Evolutionary conservation across 148 eudicot species (phyloP), one percentile per base, ranked within the genome.

Genomic region (Fagopyrum tataricum): DNA sequence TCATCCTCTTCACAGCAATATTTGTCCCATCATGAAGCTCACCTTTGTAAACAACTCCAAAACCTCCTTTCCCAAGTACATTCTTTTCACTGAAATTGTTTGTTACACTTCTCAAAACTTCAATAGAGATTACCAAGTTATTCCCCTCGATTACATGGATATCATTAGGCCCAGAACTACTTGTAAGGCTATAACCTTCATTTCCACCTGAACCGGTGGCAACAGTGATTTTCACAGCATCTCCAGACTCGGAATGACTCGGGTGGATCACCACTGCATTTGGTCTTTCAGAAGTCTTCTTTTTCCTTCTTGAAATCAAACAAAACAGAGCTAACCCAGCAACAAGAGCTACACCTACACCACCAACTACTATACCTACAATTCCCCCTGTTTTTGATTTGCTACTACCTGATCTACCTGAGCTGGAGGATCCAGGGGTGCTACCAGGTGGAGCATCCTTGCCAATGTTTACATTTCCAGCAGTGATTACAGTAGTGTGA

Each of bases 1-100:
- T 85, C 91, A 87, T 87, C 58, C 91, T 81, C 71, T 87, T 87
- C 4, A 88, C 91, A 11, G 87, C 91, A 66, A 88, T 84, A 31
- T 81, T 81, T 21, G 91, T 86, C 42, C 91, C 91, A 66, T 88
- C 91, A 44, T 78, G 83, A 62, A 88, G 77, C 64, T 82, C 86
- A 0, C 91, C 91, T 73, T 80, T 86, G 77, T 88, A 88, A 64
- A 88, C 91, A 7, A 81, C 81, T 24, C 91, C 91, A 44, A 88
- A 88, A 39, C 91, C 88, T 14, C 91, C 88, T 73, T 76, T 64
- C 9, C 91, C 91, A 73, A 87, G 71, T 39, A 85, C 67, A 64
- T 87, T 87, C 14, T 72, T 76, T 24, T 81, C 82, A 21, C 82
- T 79, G 72, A 88, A 88, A 73, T 82, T 81, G 71, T 84, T 72